A percentile compares a stretch with the other conserved stretches of the same genome.
Evolutionary conservation across 805 yeast genomes (phyloP).

Genomic region (Lipomyces sp.): DNA sequence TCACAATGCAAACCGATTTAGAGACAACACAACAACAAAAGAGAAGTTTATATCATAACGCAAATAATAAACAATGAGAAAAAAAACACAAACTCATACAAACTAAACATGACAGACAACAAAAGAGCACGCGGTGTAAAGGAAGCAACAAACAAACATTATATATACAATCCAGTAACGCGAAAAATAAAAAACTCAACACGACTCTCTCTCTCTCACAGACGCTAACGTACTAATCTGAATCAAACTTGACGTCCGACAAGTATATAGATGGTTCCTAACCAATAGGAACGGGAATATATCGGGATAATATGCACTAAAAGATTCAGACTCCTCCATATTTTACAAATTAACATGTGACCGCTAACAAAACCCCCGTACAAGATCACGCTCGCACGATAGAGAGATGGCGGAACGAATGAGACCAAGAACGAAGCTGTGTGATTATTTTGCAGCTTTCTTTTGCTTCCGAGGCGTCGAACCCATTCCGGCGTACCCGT

Average conservation of each 20-base stretch:
- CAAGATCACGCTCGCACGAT: neutral
- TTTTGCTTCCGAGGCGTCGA: constrained; percentile 35
- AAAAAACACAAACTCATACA: neutral
- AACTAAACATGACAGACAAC: neutral
- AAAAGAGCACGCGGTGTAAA: neutral
- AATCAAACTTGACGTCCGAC: neutral
- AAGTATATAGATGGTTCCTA: constrained; percentile 13
- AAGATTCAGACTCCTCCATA: neutral
- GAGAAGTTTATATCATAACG: neutral
- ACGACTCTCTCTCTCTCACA: neutral
- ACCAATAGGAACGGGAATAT: constrained; percentile 11
- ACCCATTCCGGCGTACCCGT: constrained; percentile 48
- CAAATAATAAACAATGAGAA: neutral
- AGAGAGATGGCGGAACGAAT: neutral
- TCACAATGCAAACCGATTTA: constrained; percentile 4
- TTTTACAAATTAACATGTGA: constrained; percentile 1
- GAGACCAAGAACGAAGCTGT: neutral
- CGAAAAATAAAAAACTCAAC: neutral
- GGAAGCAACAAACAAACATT: constrained; percentile 7
- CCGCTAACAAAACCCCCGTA: neutral
- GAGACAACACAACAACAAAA: neutral
- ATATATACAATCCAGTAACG: constrained; percentile 4
- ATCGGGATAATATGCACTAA: constrained; percentile 1
- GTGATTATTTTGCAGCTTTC: constrained; percentile 25
- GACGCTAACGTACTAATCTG: neutral